Conservation (phyloP, 2,329 filamentous ascomycete species). For the Stagonosporopsis rhizophila region DNA sequence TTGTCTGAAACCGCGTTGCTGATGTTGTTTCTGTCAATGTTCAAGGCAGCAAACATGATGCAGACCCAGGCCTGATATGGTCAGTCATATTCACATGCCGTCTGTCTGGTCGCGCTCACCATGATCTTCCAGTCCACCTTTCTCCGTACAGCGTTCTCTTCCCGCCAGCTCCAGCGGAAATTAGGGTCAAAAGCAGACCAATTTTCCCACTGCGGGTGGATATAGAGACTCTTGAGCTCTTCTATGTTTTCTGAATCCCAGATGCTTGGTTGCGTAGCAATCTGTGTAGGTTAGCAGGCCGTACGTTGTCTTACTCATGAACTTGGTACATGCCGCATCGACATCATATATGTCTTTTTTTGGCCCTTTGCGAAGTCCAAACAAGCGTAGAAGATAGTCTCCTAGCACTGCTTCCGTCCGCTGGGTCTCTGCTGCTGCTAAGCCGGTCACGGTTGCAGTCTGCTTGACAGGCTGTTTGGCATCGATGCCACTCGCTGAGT, state of each 20-base stretch:
- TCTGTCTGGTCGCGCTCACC: neutral
- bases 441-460: conserved; percentile 6
- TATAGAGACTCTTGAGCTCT: conserved; percentile 16
- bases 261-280: conserved; percentile 22
- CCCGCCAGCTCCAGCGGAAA: conserved; percentile 60
- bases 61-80: conserved; percentile 53
- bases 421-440: conserved; percentile 17
- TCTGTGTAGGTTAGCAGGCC: neutral
- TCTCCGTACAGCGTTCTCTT: conserved; percentile 54
- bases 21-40: conserved; percentile 55
- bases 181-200: conserved; percentile 62
- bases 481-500: conserved; percentile 10
- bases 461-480: conserved; percentile 10
- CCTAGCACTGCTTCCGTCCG: conserved; percentile 14
- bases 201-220: conserved; percentile 58
- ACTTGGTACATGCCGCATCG: conserved; percentile 5
- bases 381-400: conserved; percentile 12
- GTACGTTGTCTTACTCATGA: neutral
- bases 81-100: conserved; percentile 50
- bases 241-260: conserved; percentile 13
- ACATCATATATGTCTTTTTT: conserved; percentile 14
- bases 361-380: conserved; percentile 11
- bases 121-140: conserved; percentile 23
- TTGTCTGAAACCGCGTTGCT: conserved; percentile 31
- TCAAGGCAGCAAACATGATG: conserved; percentile 59